A percentile compares a stretch with the other conserved stretches of the same genome.
These are phyloP conservation scores for Pleoardoris graminearum DNA, from an alignment of 2,329 filamentous ascomycete genomes.

Conservation along the genomic window DNA sequence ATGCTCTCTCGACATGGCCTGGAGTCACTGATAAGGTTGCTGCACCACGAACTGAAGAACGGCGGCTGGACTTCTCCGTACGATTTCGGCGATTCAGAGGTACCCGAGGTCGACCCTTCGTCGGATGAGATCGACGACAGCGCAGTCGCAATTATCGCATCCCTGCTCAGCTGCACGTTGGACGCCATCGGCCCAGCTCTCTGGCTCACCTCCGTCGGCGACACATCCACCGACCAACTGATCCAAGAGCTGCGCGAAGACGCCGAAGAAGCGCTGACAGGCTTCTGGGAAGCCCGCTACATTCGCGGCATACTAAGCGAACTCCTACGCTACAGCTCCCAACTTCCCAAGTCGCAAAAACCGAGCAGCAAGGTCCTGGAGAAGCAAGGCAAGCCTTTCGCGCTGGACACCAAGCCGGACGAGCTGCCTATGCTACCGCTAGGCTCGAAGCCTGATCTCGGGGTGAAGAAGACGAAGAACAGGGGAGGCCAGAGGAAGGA, in stretches of 20 bases:
- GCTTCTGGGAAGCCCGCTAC: constrained; percentile 68
- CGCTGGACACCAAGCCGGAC: constrained; percentile 49
- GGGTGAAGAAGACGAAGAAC: constrained; percentile 57
- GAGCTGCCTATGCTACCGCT: constrained; percentile 65
- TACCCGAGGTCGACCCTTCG: constrained; percentile 28
- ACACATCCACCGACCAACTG: constrained; percentile 64
- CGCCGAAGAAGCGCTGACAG: constrained; percentile 71
- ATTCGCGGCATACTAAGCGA: constrained; percentile 68
- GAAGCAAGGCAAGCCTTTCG: constrained; percentile 53
- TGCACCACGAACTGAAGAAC: constrained; percentile 72
- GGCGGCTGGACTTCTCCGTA: constrained; percentile 78
- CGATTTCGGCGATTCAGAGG: constrained; percentile 59
- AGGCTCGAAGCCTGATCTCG: constrained; percentile 65
- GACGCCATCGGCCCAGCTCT: constrained; percentile 75
- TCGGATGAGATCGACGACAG: constrained; percentile 65
- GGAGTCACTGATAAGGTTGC: constrained; percentile 70
- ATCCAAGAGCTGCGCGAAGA: constrained; percentile 68
- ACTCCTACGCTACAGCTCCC: constrained; percentile 60
- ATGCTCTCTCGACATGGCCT: constrained; percentile 69
- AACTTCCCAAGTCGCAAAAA: constrained; percentile 34
- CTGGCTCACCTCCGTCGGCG: constrained; percentile 59
- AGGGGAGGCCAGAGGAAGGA: constrained; percentile 70
- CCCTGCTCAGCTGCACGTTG: constrained; percentile 71
- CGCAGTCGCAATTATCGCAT: constrained; percentile 70
- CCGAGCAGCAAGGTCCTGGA: constrained; percentile 37